Evolutionary conservation across 345 rosid genomes (phyloP).

Genomic region (Citrus mangshanensis): DNA sequence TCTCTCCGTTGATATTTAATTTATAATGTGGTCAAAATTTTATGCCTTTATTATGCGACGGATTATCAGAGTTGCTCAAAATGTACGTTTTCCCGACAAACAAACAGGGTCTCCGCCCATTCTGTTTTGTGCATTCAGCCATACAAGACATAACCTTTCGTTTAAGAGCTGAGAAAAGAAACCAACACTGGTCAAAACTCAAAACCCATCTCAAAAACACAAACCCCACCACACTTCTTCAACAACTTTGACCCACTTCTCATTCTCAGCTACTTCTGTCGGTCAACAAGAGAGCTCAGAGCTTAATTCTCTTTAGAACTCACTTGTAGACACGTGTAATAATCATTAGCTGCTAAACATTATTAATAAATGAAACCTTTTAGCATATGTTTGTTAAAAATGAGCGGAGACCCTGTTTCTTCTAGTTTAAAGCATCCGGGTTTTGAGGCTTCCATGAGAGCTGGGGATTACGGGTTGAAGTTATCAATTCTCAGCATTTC

Average conservation of each 20-base stretch:
- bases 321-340: slow-evolving; percentile 41
- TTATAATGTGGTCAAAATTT: not conserved
- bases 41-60: too few relatives aligned
- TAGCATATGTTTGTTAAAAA: slow-evolving; percentile 51
- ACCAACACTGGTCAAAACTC: slow-evolving; percentile 37
- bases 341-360: slow-evolving; percentile 42
- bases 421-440: too few relatives aligned
- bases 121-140: slow-evolving; percentile 18
- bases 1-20: too few relatives aligned
- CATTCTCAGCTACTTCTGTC: slow-evolving; percentile 57
- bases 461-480: too few relatives aligned
- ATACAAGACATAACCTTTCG: not conserved
- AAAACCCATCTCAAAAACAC: not conserved
- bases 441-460: too few relatives aligned
- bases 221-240: slow-evolving; percentile 25
- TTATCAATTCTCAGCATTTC: too few relatives aligned
- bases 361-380: slow-evolving; percentile 62
- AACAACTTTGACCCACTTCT: slow-evolving; percentile 53
- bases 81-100: slow-evolving; percentile 12
- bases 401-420: too few relatives aligned
- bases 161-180: slow-evolving; percentile 42
- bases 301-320: slow-evolving; percentile 41
- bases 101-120: slow-evolving; percentile 16
- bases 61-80: not conserved
- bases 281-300: slow-evolving; percentile 37